Base-by-base conservation (phyloP, 305 asterid species). In the Lippia alba region DNA sequence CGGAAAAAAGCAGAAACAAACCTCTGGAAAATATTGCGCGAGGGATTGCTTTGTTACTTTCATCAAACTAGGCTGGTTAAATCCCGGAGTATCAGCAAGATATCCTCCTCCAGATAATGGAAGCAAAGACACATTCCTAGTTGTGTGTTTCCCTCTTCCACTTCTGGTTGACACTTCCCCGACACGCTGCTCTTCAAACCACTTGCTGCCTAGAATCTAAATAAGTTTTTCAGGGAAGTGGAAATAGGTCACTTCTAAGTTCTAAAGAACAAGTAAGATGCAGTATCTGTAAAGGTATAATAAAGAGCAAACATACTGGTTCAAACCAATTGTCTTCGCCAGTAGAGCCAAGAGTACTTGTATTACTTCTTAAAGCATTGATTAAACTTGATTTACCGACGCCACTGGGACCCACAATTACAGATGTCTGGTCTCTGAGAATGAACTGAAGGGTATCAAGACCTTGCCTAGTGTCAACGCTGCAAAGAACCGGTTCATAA, bases 321-420 rank as follows among this genome's bases (percentile, higher is more conserved):
- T 87, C 89, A 70, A 83, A 78, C 86, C 80, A 77, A 67, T 80
- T 88, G 61, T 83, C 89, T 46, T 84, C 90, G 61, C 81, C 82
- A 44, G 58, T 65, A 61, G 72, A 65, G 34, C 81, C 85, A 64
- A 71, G 63, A 74, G 34, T 72, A 67, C 57, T 82, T 66, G 64
- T 82, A 46, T 73, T 84, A 79, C 80, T 83, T 82, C 97, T 87
- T 72, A 94, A 74, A 63, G 87, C 90, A 78, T 94, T 94, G 75
- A 94, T 94, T 81, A 94, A 79, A 70, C 99, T 94, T 44, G 99
- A 94, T 83, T 91, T 91, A 57, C 99, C 99, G 76, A 94, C 99
- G 20, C 99, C 99, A 50, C 97, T 94, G 8, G 97, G 99, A 74
- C 99, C 97, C 44, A 88, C 90, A 74, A 92, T 83, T 34, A 94